Percentiles rank a stretch among this genome's conserved stretches.
phyloP scores from a whole-genome alignment of 2,329 filamentous ascomycete species.

The Neoascochyta sp. region DNA sequence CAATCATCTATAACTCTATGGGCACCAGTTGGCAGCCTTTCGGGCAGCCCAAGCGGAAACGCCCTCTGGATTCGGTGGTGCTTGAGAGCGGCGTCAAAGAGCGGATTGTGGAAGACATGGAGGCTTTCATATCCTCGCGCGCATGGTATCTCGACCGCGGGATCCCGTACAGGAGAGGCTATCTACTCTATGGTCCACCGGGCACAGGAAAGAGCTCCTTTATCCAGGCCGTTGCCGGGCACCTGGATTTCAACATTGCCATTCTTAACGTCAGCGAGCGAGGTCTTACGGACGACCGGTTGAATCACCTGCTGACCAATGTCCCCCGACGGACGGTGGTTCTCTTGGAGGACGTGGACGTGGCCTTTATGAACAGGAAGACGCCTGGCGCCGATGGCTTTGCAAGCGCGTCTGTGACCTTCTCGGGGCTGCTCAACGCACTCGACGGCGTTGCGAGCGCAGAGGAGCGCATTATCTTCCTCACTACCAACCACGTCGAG shows the following conservation, averaged over 20 bases:
- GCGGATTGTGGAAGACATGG: slow-evolving; percentile 72
- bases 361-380: slow-evolving; percentile 79
- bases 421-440: slow-evolving; percentile 74
- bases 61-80: slow-evolving; percentile 83
- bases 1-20: slow-evolving; percentile 81
- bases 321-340: slow-evolving; percentile 79
- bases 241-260: slow-evolving; percentile 86
- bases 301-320: slow-evolving; percentile 82
- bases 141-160: slow-evolving; percentile 94
- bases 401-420: slow-evolving; percentile 82
- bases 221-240: slow-evolving; percentile 90
- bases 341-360: slow-evolving; percentile 85
- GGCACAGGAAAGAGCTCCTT: slow-evolving; percentile 94
- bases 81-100: slow-evolving; percentile 82
- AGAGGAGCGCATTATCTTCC: slow-evolving; percentile 88
- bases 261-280: slow-evolving; percentile 88
- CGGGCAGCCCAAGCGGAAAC: slow-evolving; percentile 78
- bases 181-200: slow-evolving; percentile 82
- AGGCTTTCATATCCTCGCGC: slow-evolving; percentile 73
- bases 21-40: slow-evolving; percentile 82
- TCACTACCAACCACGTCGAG: slow-evolving; percentile 93
- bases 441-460: slow-evolving; percentile 87
- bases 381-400: slow-evolving; percentile 79
- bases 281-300: slow-evolving; percentile 82
- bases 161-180: slow-evolving; percentile 86